A percentile compares a stretch with the other conserved stretches of the same genome.
phyloP scores from a whole-genome alignment of 2,329 filamentous ascomycete genomes.

The Pestalotiopsis fici region DNA sequence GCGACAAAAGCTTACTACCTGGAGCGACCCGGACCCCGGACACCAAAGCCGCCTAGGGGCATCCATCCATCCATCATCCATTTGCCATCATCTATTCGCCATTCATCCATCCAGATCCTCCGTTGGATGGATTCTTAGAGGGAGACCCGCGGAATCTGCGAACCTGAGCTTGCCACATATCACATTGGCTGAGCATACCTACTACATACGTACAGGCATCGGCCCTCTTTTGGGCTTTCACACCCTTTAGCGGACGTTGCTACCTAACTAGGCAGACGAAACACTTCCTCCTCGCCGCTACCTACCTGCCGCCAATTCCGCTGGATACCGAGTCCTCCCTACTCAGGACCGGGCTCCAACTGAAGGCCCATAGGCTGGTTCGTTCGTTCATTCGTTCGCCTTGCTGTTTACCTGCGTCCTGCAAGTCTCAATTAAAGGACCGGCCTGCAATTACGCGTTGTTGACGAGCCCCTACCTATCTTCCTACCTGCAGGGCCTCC shows the following conservation, averaged over 20 bases:
- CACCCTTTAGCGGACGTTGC: not conserved
- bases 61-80: not conserved
- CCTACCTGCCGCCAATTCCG: not conserved
- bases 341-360: not conserved
- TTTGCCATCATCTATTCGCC: not conserved
- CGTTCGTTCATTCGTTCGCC: not conserved
- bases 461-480: slow-evolving; percentile 1
- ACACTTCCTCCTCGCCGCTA: not conserved
- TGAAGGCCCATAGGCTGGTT: not conserved
- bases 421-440: slow-evolving; percentile 1
- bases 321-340: not conserved
- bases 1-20: not conserved
- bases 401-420: not conserved
- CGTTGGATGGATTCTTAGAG: not conserved
- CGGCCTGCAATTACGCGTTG: slow-evolving; percentile 1
- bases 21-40: not conserved
- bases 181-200: not conserved
- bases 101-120: not conserved
- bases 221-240: not conserved
- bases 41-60: not conserved
- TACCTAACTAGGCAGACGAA: slow-evolving; percentile 1
- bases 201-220: not conserved
- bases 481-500: not conserved
- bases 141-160: not conserved
- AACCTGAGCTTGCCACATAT: not conserved